Evolutionary conservation across 1,139 yeast species (phyloP), one percentile per base, ranked within the genome.

Genomic region (Wickerhamiella pararugosa): DNA sequence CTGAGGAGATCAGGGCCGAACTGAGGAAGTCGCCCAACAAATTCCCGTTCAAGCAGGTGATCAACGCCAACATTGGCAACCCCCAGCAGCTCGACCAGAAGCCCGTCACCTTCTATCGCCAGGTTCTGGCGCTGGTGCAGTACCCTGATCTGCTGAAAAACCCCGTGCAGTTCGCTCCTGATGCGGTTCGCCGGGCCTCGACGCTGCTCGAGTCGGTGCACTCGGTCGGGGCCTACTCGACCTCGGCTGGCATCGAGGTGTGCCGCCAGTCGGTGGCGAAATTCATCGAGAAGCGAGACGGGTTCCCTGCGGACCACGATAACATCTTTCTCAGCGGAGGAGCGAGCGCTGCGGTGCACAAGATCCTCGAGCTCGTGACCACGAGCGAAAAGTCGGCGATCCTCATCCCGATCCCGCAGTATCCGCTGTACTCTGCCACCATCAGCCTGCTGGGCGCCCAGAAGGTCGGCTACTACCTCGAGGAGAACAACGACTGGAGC

Each of bases 71-170:
- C 60, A 90, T 90, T 49, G 98, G 98, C 31, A 92, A 92, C 59
- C 98, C 98, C 1, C 98, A 90, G 61, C 97, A 87, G 59, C 70
- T 90, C 55, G 90, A 83, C 53, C 99, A 90, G 62, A 72, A 77
- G 54, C 98, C 98, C 1, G 67, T 90, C 55, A 83, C 94, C n/a
- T 92, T 92, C 69, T 86, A 84, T 63, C 73, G 98, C 56, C 94
- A 87, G 59, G 94, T 87, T 4, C 66, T 87, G 49, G 74, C 95
- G 0, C 64, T 87, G 38, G 65, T 87, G 54, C 95, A 90, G 63
- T 80, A 83, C 58, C 97, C 98, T 0, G 73, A 70, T 31, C 61
- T 87, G 43, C 55, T 84, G 42, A 59, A 69, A 29, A 53, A 60
- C 40, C 58, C 58, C 28, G 43, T 51, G 8, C 42, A 58, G n/a